These are phyloP conservation scores for Kodamaea ohmeri DNA, from an alignment of 1,139 yeast species.

Conservation along the genomic window DNA sequence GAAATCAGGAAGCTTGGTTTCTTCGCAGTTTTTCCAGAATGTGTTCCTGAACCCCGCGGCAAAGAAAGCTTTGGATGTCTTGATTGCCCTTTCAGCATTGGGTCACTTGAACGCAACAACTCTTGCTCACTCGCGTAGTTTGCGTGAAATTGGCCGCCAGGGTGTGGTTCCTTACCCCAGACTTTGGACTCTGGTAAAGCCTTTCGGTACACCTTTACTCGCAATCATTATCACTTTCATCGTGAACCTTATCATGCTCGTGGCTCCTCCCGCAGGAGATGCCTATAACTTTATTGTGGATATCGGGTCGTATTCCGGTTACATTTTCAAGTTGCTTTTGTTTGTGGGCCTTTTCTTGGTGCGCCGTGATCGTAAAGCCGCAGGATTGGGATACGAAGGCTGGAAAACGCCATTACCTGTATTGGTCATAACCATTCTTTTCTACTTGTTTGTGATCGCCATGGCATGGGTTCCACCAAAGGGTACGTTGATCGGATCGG, in stretches of 20 bases:
- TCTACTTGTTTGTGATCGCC: slow-evolving; percentile 34
- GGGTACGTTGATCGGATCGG: slow-evolving; percentile 34
- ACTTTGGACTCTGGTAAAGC: slow-evolving; percentile 42
- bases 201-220: slow-evolving; percentile 42
- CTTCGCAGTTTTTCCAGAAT: slow-evolving; percentile 30
- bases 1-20: slow-evolving; percentile 18
- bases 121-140: slow-evolving; percentile 39
- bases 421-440: slow-evolving; percentile 28
- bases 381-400: slow-evolving; percentile 33
- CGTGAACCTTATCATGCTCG: slow-evolving; percentile 36
- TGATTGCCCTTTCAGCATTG: slow-evolving; percentile 42
- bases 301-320: slow-evolving; percentile 21
- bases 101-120: slow-evolving; percentile 42
- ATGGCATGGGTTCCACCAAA: slow-evolving; percentile 42
- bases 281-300: slow-evolving; percentile 44
- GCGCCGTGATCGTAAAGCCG: slow-evolving; percentile 32
- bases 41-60: slow-evolving; percentile 32
- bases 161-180: slow-evolving; percentile 43
- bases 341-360: slow-evolving; percentile 35
- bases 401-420: slow-evolving; percentile 33
- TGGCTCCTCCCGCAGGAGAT: slow-evolving; percentile 47
- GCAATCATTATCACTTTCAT: slow-evolving; percentile 37
- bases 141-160: slow-evolving; percentile 48
- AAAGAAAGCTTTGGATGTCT: slow-evolving; percentile 30
- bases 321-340: slow-evolving; percentile 32